A percentile compares a stretch with the other conserved stretches of the same genome.
Evolutionary conservation across 148 eudicot species (phyloP).

Genomic region (Mesembryanthemum crystallinum): DNA sequence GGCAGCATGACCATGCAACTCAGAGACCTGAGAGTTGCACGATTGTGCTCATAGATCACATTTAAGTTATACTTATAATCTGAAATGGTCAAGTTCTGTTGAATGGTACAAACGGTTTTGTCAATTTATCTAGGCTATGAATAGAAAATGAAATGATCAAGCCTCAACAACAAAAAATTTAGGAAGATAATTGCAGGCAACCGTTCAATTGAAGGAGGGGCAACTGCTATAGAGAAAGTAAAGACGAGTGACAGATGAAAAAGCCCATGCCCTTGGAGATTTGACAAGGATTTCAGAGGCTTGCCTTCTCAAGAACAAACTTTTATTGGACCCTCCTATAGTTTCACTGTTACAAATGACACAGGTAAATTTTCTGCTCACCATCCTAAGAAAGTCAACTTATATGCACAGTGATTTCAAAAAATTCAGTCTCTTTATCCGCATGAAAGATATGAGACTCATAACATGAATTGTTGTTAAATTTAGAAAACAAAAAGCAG

Average conservation of each 20-base stretch:
- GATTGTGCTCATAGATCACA: too few relatives aligned
- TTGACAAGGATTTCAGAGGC: constrained; percentile 2
- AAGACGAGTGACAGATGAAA: neutral
- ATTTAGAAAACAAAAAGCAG: neutral
- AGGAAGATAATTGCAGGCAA: neutral
- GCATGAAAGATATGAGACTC: constrained; percentile 7
- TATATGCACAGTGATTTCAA: neutral
- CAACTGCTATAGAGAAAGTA: neutral
- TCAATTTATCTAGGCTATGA: too few relatives aligned
- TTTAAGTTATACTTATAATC: too few relatives aligned
- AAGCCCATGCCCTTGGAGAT: neutral
- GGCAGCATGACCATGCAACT: too few relatives aligned
- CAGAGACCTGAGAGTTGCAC: too few relatives aligned
- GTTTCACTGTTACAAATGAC: neutral
- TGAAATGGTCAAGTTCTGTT: neutral
- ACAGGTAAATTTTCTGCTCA: neutral
- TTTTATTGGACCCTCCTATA: neutral
- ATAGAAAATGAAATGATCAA: neutral
- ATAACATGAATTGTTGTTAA: constrained; percentile 6
- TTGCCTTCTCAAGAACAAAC: neutral
- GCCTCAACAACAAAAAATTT: neutral
- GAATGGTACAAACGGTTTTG: neutral
- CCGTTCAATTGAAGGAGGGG: neutral
- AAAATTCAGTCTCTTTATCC: neutral
- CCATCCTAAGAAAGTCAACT: neutral